Evolutionary conservation across 2,329 filamentous ascomycete species (phyloP), one percentile per base, ranked within the genome.

Genomic region (Colletotrichum aenigma): DNA sequence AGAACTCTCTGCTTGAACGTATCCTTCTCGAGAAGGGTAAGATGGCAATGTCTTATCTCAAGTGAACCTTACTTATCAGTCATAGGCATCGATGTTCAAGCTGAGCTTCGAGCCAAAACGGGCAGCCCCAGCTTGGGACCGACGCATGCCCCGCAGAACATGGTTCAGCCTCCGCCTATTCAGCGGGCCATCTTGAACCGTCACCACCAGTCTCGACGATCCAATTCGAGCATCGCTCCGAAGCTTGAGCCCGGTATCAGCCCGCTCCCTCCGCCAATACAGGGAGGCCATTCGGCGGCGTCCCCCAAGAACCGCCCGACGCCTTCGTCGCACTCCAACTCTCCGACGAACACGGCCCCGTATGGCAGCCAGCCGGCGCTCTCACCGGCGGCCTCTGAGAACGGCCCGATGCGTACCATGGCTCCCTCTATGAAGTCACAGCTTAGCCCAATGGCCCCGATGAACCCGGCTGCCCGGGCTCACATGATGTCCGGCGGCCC

Each of bases 21-120:
- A 98, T 99, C 82, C 90, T 99, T 69, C 90, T 99, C 48, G 97
- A 99, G 87, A 98, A 98, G 90, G 96, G 96, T 97, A 86, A 48
- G 77, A 28, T 30, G 13, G 18, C 55, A 28, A 15, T 18, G 30
- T 26, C 24, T 12, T 38, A 28, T 32, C 34, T 16, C 38, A 36
- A 60, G n/a, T 62, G 48, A 38, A 10, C 70, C 28, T 7, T 67
- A 15, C 58, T 55, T 16, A 60, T 48, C 60, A 18, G 43, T 66
- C 58, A 30, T 15, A 97, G 96, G 96, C 80, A 98, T 98, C 85
- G 96, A 99, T 89, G 97, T 99, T 65, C 96, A 98, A 87, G 95
- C 96, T 78, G 97, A 98, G 87, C 91, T 99, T 80, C 94, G 95
- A 78, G 94, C 96, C 83, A 98, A 98, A 88, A 96, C 95, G 64